These are phyloP conservation scores for Leonotis leonurus DNA, from an alignment of 257 asterid species.

Conservation along the genomic window DNA sequence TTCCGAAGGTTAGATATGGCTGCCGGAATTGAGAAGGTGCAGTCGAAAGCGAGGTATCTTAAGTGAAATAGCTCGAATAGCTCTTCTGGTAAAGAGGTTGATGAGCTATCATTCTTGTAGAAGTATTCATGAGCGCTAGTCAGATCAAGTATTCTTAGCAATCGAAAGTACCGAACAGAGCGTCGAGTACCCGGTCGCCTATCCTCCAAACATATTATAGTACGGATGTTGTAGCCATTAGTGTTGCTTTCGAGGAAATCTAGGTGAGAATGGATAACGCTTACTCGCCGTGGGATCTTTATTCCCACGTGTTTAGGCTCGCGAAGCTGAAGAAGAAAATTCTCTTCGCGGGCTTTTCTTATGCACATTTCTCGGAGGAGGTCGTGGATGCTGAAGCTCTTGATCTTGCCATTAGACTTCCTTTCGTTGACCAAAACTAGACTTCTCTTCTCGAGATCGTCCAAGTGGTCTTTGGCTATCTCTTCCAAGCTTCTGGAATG, in stretches of 20 bases:
- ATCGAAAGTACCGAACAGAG: not conserved
- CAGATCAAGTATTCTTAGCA: not conserved
- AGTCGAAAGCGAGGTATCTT: constrained; percentile 1
- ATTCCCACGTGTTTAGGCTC: not conserved
- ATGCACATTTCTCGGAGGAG: constrained; percentile 10
- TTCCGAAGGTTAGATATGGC: constrained; percentile 10
- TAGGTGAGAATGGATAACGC: not conserved
- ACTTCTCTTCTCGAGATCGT: not conserved
- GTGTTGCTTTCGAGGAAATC: not conserved
- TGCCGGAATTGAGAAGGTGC: not conserved
- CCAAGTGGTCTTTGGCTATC: not conserved
- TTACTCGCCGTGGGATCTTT: not conserved
- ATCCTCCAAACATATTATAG: not conserved
- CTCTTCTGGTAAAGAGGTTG: not conserved
- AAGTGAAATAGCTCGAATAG: constrained; percentile 9
- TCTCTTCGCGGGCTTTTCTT: not conserved
- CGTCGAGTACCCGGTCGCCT: not conserved
- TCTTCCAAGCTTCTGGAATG: not conserved
- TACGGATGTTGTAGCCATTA: not conserved
- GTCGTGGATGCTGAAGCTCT: not conserved
- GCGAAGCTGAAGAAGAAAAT: not conserved
- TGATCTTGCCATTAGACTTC: constrained; percentile 8
- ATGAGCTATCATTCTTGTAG: not conserved
- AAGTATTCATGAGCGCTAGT: not conserved
- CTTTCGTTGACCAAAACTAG: not conserved